These are phyloP conservation scores for Ophiosphaerella herpotricha DNA, from an alignment of 2,329 filamentous ascomycete genomes.

Conservation along the genomic window DNA sequence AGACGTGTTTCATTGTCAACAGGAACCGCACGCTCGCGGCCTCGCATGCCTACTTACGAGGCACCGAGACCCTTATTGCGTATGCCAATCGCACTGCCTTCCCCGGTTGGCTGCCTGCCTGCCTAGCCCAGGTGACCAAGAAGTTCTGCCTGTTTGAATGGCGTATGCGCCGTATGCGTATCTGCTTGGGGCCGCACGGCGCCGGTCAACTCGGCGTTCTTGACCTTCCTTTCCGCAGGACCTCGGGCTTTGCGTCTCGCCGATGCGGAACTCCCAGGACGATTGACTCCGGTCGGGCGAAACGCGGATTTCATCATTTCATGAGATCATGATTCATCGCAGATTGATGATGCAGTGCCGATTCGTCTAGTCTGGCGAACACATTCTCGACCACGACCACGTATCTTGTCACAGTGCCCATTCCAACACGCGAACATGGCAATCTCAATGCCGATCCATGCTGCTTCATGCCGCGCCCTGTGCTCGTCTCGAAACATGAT, in stretches of 20 bases:
- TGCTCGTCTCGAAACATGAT: slow-evolving; percentile 14
- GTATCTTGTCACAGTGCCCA: slow-evolving; percentile 12
- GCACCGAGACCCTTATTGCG: slow-evolving; percentile 1
- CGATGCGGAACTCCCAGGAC: slow-evolving; percentile 9
- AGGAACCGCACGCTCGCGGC: not conserved
- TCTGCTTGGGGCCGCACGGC: no score
- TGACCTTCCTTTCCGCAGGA: not conserved
- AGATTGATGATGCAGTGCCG: slow-evolving; percentile 12
- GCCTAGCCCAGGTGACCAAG: slow-evolving; percentile 7
- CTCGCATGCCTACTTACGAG: slow-evolving; percentile 6
- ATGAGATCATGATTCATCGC: slow-evolving; percentile 10
- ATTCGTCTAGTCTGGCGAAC: not conserved
- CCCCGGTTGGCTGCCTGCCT: not conserved
- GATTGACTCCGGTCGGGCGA: slow-evolving; percentile 23
- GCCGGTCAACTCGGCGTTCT: slow-evolving; percentile 8
- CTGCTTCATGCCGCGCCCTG: slow-evolving; percentile 15
- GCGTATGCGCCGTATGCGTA: no score
- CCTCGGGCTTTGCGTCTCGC: slow-evolving; percentile 10
- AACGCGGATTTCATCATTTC: slow-evolving; percentile 19
- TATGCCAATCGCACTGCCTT: slow-evolving; percentile 4
- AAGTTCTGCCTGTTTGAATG: slow-evolving; percentile 10
- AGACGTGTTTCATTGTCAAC: no score
- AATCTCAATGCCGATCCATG: slow-evolving; percentile 21
- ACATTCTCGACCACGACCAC: slow-evolving; percentile 4
- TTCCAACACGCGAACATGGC: slow-evolving; percentile 8